Evolutionary conservation across 768 basidiomycete species (phyloP).

Genomic region (Collybia sordida): DNA sequence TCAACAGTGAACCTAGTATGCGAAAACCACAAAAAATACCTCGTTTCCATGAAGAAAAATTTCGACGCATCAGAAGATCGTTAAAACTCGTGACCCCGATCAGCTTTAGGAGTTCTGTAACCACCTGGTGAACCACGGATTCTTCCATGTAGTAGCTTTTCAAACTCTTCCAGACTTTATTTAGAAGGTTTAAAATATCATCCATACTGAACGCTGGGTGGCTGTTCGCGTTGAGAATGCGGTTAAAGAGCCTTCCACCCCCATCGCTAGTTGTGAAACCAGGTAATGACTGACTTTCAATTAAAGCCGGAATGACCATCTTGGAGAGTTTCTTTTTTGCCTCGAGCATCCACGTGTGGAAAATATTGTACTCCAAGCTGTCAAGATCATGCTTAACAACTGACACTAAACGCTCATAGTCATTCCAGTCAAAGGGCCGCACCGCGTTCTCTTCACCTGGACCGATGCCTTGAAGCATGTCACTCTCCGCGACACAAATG

Average conservation of each 20-base stretch:
- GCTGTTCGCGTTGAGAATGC: constrained; percentile 81
- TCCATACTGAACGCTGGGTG: constrained; percentile 97
- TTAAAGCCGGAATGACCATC: constrained; percentile 99
- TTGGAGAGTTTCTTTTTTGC: constrained; percentile 94
- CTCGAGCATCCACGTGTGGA: constrained; percentile 99
- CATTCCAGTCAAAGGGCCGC: constrained; percentile 93
- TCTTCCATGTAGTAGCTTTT: constrained; percentile 99
- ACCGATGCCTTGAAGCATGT: constrained; percentile 97
- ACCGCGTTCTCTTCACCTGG: constrained; percentile 93
- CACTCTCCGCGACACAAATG: constrained; percentile 97
- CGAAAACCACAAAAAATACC: constrained; percentile 47
- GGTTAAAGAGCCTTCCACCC: constrained; percentile 90
- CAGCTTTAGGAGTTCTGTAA: constrained; percentile 92
- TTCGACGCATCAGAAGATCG: constrained; percentile 95
- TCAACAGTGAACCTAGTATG: not conserved
- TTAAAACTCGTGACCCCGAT: constrained; percentile 98
- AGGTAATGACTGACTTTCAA: constrained; percentile 96
- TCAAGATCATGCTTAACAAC: constrained; percentile 99
- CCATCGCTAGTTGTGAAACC: constrained; percentile 97
- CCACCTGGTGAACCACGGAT: constrained; percentile 91
- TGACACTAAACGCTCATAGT: constrained; percentile 95
- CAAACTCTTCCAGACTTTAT: constrained; percentile 97
- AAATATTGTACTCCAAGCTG: constrained; percentile 98
- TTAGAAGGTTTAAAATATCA: constrained; percentile 93
- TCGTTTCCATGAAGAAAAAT: constrained; percentile 99